Conservation (phyloP, 257 asterid species). For the Henckelia pumila region DNA sequence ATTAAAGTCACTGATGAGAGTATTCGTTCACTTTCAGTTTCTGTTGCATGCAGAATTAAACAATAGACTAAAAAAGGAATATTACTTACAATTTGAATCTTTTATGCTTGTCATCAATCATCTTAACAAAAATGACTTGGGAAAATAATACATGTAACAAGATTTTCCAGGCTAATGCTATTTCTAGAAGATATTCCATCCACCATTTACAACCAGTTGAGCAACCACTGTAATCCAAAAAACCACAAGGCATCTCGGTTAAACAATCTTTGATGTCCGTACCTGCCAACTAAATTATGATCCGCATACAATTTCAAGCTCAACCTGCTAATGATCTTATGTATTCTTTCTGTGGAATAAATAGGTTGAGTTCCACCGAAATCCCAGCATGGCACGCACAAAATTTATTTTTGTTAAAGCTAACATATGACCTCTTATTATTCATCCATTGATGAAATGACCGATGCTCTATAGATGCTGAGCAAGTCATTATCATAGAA, state of each 20-base stretch:
- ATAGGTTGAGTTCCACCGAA: too few relatives aligned
- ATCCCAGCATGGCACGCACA: background rate
- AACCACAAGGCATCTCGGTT: background rate
- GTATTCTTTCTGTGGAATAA: too few relatives aligned
- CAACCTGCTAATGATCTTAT: too few relatives aligned
- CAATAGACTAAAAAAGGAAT: background rate
- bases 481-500: constrained; percentile 1
- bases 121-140: background rate
- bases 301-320: background rate
- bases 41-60: background rate
- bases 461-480: background rate
- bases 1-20: background rate
- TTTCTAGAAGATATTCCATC: background rate
- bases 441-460: constrained; percentile 4
- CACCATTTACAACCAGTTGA: background rate
- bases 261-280: background rate
- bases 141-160: background rate
- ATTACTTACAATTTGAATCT: background rate
- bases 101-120: background rate
- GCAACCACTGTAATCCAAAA: background rate
- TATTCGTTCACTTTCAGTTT: too few relatives aligned
- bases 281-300: background rate
- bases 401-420: constrained; percentile 12
- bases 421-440: background rate
- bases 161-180: background rate